Base-by-base conservation (phyloP, 2,329 filamentous ascomycete genomes). In the Paecilomyces variotii region DNA sequence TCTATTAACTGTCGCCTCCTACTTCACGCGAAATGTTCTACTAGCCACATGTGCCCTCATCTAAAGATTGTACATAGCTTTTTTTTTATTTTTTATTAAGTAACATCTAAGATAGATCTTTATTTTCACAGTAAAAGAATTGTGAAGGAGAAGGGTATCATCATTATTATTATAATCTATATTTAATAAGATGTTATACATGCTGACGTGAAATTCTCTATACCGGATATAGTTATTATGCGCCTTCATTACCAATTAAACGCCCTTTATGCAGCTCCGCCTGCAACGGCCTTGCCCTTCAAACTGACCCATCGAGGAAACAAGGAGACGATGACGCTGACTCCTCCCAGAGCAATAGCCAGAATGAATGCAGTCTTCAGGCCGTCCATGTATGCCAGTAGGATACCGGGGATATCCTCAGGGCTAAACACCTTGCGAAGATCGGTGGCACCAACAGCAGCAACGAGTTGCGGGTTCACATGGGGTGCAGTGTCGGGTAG, bases 331-430 rank as follows among this genome's bases (percentile, higher is more conserved):
- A 62, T 34, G 25, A 56, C 54, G 25, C 56, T 55, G 25, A 61
- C 32, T 4, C 57, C 59, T 28, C 57, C 61, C 45, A 62, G 50
- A 24, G 57, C 56, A 53, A 62, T 57, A 3, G 51, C 39, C 14
- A 61, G 26, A 25, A 62, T 54, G 30, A 72, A 61, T 7, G 60
- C 56, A 26, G 57, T 51, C 49, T 64, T 66, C 2, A 74, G 57
- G 0, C 72, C 70, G 4, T 63, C 64, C 67, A 73, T 71, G 55
- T 74, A 74, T 2, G 70, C 70, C 26, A 54, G 28, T 9, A 72
- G 45, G 52, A 74, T 66, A 1, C 65, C 69, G 1, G 59, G 52
- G 24, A 72, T 52, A 50, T 70, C 59, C 7, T 62, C 64, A 3
- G 61, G 39, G 14, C 57, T 58, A 57, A 74, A 72, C 0, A 64